Base-by-base conservation (phyloP, 2,329 filamentous ascomycete species). In the Fusarium staphyleae region DNA sequence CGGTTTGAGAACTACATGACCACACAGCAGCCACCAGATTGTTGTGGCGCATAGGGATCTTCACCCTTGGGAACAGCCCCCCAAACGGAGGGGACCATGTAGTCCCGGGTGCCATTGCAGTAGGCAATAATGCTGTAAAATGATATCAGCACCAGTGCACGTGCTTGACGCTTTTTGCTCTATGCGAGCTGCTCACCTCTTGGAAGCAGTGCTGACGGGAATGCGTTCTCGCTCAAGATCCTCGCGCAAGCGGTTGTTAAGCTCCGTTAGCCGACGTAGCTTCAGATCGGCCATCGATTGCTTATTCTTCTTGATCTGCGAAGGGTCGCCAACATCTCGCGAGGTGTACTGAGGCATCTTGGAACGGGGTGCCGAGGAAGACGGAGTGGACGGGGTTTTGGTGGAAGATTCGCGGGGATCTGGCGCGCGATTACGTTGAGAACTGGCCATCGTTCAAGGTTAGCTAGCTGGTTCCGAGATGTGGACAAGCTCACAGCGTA, bases 201-300 rank as follows among this genome's bases (percentile, higher is more conserved):
- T 89, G 52, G 95, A 87, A 61, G 95, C 95, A 75, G 96, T 92
- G 70, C 92, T 96, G 57, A 98, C 92, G 65, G 93, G 95, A 72
- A 98, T 96, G 69, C 95, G 86, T 74, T 96, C 92, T 74, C 95
- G 87, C 70, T 98, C 95, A 62, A 99, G 82, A 75, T 99, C 95
- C 78, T 99, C 95, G 70, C 93, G 90, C 75, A 99, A 80, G 68
- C 95, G 89, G 77, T 91, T 91, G 83, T 98, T 99, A 70, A 99
- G 86, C 80, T 99, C 95, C 57, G 93, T 98, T 77, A 99, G 83
- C 63, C 95, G 89, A 70, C 95, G 88, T 70, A 98, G 86, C 84
- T 99, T 99, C 63, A 99, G 85, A 75, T 99, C 95, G 67, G 93
- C 93, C 91, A 99, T 98, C 74, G 91, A 96, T 80, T 98, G 95